A percentile compares a stretch with the other conserved stretches of the same genome.
Conservation (phyloP, 2,329 filamentous ascomycete species). For the Clonostachys chloroleuca region DNA sequence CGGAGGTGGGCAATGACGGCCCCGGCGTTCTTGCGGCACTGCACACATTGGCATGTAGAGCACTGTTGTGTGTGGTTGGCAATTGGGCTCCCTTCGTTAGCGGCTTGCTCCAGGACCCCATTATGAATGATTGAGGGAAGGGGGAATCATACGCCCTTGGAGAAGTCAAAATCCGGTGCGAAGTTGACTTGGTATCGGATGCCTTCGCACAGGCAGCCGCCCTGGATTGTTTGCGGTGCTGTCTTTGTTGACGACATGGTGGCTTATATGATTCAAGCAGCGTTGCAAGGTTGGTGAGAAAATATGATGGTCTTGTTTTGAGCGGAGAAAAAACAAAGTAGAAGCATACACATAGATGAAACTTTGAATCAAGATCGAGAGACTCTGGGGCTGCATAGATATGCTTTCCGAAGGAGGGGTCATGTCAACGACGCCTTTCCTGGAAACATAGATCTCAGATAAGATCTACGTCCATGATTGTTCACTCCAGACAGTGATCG, state of each 20-base stretch:
- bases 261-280: too few species aligned
- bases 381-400: too few species aligned
- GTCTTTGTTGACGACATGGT: too few species aligned
- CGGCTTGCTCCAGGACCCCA: too few species aligned
- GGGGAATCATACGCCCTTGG: slow-evolving; percentile 16
- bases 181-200: slow-evolving; percentile 45
- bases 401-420: too few species aligned
- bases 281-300: too few species aligned
- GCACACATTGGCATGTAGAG: slow-evolving; percentile 48
- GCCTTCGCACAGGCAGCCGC: slow-evolving; percentile 46
- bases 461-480: too few species aligned
- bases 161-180: slow-evolving; percentile 37
- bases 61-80: slow-evolving; percentile 18
- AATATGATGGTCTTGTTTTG: neutral
- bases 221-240: slow-evolving; percentile 28
- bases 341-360: neutral
- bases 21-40: slow-evolving; percentile 48
- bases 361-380: too few species aligned
- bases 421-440: neutral
- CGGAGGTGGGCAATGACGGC: slow-evolving; percentile 37
- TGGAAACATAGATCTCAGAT: too few species aligned
- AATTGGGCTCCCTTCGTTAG: neutral
- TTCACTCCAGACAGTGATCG: too few species aligned
- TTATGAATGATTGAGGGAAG: neutral
- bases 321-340: neutral